Percentiles rank a stretch among this genome's conserved stretches.
phyloP scores from a whole-genome alignment of 2,329 filamentous ascomycete genomes.

The Pseudogymnoascus verrucosus region DNA sequence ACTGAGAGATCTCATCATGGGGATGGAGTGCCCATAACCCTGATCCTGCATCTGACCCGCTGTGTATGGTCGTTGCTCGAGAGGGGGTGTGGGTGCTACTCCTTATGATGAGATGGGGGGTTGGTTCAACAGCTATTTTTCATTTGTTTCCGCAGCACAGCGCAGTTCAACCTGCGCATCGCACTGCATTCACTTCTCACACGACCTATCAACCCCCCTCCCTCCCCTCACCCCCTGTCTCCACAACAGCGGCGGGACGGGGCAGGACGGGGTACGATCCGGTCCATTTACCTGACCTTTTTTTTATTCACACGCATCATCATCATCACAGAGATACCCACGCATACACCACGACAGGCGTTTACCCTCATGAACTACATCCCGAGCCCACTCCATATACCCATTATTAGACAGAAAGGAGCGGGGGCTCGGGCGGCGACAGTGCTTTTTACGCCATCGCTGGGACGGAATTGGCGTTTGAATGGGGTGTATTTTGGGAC shows the following conservation, averaged over 20 bases:
- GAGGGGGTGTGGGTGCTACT: background rate
- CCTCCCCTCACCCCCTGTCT: background rate
- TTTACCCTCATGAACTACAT: slow-evolving; percentile 45
- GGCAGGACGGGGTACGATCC: background rate
- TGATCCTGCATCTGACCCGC: background rate
- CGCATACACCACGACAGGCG: slow-evolving; percentile 30
- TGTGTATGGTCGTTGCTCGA: slow-evolving; percentile 1
- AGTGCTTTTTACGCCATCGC: slow-evolving; percentile 41
- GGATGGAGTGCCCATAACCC: background rate
- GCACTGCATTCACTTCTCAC: background rate
- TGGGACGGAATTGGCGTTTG: slow-evolving; percentile 40
- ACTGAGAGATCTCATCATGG: slow-evolving; percentile 15
- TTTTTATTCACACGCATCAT: slow-evolving; percentile 3
- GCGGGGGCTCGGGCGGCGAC: slow-evolving; percentile 31
- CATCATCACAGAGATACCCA: slow-evolving; percentile 40
- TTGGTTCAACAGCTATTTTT: slow-evolving; percentile 9
- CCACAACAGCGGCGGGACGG: background rate
- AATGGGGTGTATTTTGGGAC: slow-evolving; percentile 21
- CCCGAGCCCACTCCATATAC: slow-evolving; percentile 23
- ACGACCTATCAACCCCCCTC: background rate
- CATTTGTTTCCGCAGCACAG: background rate
- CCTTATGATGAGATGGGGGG: slow-evolving; percentile 20
- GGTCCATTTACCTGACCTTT: background rate
- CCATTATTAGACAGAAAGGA: slow-evolving; percentile 12
- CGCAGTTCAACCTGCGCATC: slow-evolving; percentile 14